Evolutionary conservation across 495 filamentous ascomycete species (phyloP), one percentile per base, ranked within the genome.

Genomic region (Staphylotrichum tortipilum): DNA sequence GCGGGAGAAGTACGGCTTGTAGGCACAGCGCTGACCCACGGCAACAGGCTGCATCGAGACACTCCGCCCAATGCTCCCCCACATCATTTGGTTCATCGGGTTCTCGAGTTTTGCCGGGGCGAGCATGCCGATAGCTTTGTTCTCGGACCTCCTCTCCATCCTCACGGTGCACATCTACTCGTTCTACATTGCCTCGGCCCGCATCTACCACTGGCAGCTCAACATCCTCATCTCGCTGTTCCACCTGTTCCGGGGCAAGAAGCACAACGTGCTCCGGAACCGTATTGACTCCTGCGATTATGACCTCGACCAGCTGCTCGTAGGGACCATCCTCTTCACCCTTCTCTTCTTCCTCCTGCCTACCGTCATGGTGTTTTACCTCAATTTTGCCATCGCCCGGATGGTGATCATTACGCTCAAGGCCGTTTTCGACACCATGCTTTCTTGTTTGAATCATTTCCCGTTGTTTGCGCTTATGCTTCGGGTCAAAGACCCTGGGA

Each of bases 281-380:
- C 88, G 92, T 63, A 96, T 97, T 55, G 92, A 99, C 63, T 91
- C 88, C 31, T 99, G 94, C 73, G 92, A 99, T 67, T 99, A 99
- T 66, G 92, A 95, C 63, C 83, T 99, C 15, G 92, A 99, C 62
- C 94, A 99, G 66, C 82, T 99, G 4, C 81, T 99, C 7, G 81
- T 99, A 12, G 92, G 92, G 28, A 97, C 92, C 2, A 97, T 97
- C 19, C 75, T 99, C 8, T 99, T 99, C 57, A 96, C 94, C 2
- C 77, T 97, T 11, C 78, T 97, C 1, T 95, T 94, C 72, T 99
- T 97, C 64, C 76, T 99, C 18, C 75, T 97, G 1, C 94, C 92
- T 0, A 99, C 92, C 3, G 86, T 99, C 23, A 76, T 90, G 35
- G 94, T 96, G 9, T 99, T 96, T 60, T 99, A 99, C 62, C 72